Conservation (phyloP, 345 rosid species). For the Gynandropsis gynandra region DNA sequence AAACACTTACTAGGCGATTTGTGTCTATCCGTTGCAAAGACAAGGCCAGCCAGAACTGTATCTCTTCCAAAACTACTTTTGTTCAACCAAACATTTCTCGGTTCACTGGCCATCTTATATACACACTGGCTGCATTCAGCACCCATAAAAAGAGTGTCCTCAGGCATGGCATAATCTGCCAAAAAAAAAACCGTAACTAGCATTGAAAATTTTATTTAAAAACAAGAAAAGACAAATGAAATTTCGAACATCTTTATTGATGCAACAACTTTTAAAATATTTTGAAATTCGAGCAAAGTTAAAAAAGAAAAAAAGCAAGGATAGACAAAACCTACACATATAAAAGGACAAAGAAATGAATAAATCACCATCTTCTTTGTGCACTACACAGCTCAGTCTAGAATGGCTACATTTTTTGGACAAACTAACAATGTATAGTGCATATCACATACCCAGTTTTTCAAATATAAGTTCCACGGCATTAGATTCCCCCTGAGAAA, state of each 20-base stretch:
- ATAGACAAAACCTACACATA: not conserved
- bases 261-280: no score
- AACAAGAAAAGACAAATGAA: no score
- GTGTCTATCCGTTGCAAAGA: slow-evolving; percentile 62
- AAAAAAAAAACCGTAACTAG: slow-evolving; percentile 20
- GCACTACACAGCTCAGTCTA: no score
- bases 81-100: slow-evolving; percentile 18
- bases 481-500: slow-evolving; percentile 34
- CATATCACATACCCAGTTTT: slow-evolving; percentile 50
- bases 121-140: slow-evolving; percentile 41
- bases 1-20: slow-evolving; percentile 44
- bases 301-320: no score
- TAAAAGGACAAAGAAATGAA: not conserved
- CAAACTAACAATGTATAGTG: not conserved
- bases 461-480: slow-evolving; percentile 44
- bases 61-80: slow-evolving; percentile 1
- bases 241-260: no score
- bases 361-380: no score
- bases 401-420: no score
- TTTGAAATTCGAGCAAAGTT: no score
- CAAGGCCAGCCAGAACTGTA: slow-evolving; percentile 47
- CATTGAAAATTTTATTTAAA: not conserved
- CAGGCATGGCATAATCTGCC: slow-evolving; percentile 63
- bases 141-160: slow-evolving; percentile 65
- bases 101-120: slow-evolving; percentile 33